Percentiles rank a stretch among this genome's conserved stretches.
phyloP scores from a whole-genome alignment of 345 rosid genomes.

The Leavenworthia alabamica region DNA sequence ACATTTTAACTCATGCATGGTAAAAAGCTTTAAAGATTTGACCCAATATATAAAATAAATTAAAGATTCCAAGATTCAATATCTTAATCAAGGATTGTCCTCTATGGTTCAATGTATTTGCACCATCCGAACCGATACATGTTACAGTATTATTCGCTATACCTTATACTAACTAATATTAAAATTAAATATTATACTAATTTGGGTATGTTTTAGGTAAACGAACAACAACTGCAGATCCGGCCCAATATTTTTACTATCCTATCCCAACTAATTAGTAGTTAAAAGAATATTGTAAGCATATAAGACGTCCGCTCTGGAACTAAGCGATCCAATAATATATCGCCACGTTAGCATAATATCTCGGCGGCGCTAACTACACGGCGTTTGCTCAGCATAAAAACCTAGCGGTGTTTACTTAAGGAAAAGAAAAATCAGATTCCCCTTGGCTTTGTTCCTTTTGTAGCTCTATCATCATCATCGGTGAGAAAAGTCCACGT shows the following conservation, averaged over 20 bases:
- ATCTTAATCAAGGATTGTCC: background rate
- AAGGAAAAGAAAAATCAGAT: background rate
- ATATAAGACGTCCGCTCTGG: background rate
- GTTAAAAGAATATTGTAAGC: no score
- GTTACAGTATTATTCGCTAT: no score
- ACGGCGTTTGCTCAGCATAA: constrained; percentile 23
- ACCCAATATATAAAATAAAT: background rate
- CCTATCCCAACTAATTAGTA: no score
- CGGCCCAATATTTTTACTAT: no score
- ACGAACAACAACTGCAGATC: no score
- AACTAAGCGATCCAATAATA: background rate
- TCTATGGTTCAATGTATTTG: no score
- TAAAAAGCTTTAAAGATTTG: background rate
- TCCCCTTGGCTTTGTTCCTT: background rate
- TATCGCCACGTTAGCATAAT: background rate
- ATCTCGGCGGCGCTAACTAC: constrained; percentile 28
- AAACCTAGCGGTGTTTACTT: constrained; percentile 24
- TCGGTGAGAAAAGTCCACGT: constrained; percentile 10
- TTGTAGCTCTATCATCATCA: background rate
- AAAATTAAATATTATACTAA: no score
- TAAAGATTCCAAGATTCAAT: background rate
- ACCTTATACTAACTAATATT: no score
- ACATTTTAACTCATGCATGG: background rate
- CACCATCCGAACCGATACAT: no score
- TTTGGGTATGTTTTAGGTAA: no score